Conservation (phyloP, 257 asterid genomes). For the Fraxinus pennsylvanica region DNA sequence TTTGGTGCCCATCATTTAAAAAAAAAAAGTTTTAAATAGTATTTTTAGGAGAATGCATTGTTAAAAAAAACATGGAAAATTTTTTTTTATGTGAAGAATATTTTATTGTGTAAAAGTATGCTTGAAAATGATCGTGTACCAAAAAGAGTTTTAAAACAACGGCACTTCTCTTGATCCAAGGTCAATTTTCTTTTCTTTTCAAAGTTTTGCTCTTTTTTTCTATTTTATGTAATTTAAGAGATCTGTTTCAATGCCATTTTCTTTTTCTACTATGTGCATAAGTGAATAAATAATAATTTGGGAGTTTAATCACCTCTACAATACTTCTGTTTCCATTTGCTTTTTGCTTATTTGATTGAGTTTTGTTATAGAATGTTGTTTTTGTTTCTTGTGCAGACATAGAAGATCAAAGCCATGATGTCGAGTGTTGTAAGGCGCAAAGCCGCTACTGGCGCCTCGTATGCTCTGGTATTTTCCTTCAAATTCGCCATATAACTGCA, state of each 20-base stretch:
- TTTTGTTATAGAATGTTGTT: slow-evolving; percentile 13
- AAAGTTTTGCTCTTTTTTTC: too few species aligned
- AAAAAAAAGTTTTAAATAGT: too few species aligned
- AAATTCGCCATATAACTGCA: neutral
- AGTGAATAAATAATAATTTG: too few species aligned
- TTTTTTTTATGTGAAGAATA: too few species aligned
- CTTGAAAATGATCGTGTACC: too few species aligned
- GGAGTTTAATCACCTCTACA: neutral
- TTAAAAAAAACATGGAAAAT: too few species aligned
- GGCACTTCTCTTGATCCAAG: too few species aligned
- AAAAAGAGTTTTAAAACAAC: too few species aligned
- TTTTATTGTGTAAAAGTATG: too few species aligned
- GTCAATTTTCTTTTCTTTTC: too few species aligned
- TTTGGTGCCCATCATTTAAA: too few species aligned
- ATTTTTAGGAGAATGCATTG: too few species aligned
- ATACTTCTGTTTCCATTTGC: neutral
- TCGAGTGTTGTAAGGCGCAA: slow-evolving; percentile 84
- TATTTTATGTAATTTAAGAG: neutral
- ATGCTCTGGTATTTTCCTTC: slow-evolving; percentile 47
- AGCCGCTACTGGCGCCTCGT: slow-evolving; percentile 64
- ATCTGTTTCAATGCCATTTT: slow-evolving; percentile 13
- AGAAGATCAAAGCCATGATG: slow-evolving; percentile 55
- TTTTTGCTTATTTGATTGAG: neutral
- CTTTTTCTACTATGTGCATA: neutral
- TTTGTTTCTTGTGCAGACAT: slow-evolving; percentile 33